phyloP scores from a whole-genome alignment of 768 basidiomycete species.

The Pleurotus djamor region DNA sequence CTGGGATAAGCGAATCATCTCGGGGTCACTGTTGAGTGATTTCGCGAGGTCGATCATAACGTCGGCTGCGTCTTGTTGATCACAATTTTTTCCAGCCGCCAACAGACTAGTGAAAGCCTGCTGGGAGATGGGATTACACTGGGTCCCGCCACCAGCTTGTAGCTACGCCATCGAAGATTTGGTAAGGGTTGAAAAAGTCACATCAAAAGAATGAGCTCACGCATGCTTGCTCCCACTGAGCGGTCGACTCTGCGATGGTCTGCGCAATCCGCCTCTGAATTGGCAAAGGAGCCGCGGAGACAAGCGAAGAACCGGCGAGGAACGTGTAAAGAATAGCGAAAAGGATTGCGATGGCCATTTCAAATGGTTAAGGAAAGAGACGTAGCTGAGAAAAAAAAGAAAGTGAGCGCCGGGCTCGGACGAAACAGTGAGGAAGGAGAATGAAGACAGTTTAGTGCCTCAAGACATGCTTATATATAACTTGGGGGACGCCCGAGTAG shows the following conservation, averaged over 20 bases:
- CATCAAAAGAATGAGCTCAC: constrained; percentile 31
- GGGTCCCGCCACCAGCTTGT: constrained; percentile 38
- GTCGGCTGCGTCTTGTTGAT: constrained; percentile 49
- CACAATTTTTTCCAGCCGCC: constrained; percentile 40
- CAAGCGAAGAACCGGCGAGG: constrained; percentile 23
- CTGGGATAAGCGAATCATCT: constrained; percentile 44
- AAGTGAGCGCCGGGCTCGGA: neutral
- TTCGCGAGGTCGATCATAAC: constrained; percentile 48
- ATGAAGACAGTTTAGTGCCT: too few relatives aligned
- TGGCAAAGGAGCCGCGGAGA: constrained; percentile 28
- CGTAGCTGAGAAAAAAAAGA: neutral
- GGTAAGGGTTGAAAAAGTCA: too few relatives aligned
- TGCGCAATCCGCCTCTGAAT: constrained; percentile 49
- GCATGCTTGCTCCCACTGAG: constrained; percentile 50
- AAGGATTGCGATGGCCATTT: constrained; percentile 15
- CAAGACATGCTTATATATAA: too few relatives aligned
- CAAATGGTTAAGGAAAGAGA: neutral
- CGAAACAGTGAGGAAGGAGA: neutral
- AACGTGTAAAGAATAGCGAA: constrained; percentile 25
- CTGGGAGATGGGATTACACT: constrained; percentile 47
- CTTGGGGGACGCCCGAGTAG: too few relatives aligned
- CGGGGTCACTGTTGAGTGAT: constrained; percentile 32
- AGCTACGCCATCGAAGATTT: constrained; percentile 18
- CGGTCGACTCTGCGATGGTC: constrained; percentile 42
- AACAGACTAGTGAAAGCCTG: constrained; percentile 43